Evolutionary conservation across 1,284 basidiomycete genomes (phyloP).

Genomic region (Pseudozyma sp.): DNA sequence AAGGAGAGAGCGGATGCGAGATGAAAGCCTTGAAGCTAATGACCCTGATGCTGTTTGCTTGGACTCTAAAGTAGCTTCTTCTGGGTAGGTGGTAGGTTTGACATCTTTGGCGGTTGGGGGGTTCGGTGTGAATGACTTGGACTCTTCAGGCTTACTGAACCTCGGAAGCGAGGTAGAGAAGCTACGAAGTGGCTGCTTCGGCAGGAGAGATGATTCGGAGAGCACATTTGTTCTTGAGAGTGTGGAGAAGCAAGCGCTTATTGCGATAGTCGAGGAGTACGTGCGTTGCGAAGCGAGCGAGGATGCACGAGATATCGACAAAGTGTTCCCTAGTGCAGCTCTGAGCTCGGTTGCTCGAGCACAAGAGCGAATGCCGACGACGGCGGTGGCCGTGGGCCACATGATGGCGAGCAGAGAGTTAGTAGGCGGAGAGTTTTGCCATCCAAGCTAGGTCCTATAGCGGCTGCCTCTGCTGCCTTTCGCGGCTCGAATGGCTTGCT

Average conservation of each 20-base stretch:
- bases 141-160: constrained; percentile 15
- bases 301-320: constrained; percentile 19
- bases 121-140: constrained; percentile 3
- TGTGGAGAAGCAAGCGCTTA: background rate
- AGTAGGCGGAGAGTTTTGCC: background rate
- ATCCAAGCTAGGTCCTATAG: constrained; percentile 1
- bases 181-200: background rate
- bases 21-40: constrained; percentile 21
- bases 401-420: constrained; percentile 12
- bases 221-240: background rate
- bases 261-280: background rate
- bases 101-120: constrained; percentile 3
- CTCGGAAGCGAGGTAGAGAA: constrained; percentile 10
- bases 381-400: constrained; percentile 35
- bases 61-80: background rate
- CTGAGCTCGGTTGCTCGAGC: constrained; percentile 18
- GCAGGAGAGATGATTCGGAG: background rate
- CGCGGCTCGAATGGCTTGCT: background rate
- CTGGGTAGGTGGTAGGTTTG: background rate
- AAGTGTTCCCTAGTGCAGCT: constrained; percentile 6
- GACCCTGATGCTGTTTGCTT: constrained; percentile 9
- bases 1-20: constrained; percentile 21
- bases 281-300: constrained; percentile 4
- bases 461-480: background rate
- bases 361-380: constrained; percentile 35